phyloP scores from a whole-genome alignment of 495 filamentous ascomycete genomes.

The Cercophora sp. region DNA sequence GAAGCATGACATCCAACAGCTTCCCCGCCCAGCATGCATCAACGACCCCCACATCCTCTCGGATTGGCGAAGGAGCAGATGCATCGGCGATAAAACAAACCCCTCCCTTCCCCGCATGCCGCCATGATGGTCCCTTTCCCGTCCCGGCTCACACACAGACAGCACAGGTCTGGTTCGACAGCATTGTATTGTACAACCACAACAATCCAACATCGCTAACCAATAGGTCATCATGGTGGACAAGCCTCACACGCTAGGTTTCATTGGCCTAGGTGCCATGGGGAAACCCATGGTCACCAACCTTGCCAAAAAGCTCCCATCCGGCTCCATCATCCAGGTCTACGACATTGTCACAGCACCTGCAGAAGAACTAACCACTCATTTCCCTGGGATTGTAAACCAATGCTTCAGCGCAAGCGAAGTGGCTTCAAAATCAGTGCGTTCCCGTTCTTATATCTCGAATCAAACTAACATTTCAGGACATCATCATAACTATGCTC shows the following conservation, averaged over 20 bases:
- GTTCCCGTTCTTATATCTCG: too few relatives aligned
- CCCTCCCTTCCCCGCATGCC: slow-evolving; percentile 42
- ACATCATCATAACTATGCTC: slow-evolving; percentile 37
- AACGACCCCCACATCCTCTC: not conserved
- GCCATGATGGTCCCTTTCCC: not conserved
- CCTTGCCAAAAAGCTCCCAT: slow-evolving; percentile 37
- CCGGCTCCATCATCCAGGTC: slow-evolving; percentile 35
- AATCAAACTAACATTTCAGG: too few relatives aligned
- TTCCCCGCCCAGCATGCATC: not conserved
- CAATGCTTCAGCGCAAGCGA: slow-evolving; percentile 13
- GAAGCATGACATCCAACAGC: too few relatives aligned
- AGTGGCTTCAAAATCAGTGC: slow-evolving; percentile 13
- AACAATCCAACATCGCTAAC: too few relatives aligned
- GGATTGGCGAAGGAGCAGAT: too few relatives aligned
- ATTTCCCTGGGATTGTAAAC: slow-evolving; percentile 16
- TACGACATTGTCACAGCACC: slow-evolving; percentile 38
- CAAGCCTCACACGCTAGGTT: slow-evolving; percentile 25
- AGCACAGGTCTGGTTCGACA: too few relatives aligned
- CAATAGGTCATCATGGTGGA: not conserved
- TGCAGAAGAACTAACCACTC: slow-evolving; percentile 28
- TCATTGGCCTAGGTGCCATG: slow-evolving; percentile 28
- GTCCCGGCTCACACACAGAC: too few relatives aligned
- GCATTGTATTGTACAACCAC: too few relatives aligned
- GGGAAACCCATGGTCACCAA: slow-evolving; percentile 49
- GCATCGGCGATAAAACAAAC: not conserved